Conservation (phyloP, 2,329 filamentous ascomycete species). For the Stachybotrys chartarum region DNA sequence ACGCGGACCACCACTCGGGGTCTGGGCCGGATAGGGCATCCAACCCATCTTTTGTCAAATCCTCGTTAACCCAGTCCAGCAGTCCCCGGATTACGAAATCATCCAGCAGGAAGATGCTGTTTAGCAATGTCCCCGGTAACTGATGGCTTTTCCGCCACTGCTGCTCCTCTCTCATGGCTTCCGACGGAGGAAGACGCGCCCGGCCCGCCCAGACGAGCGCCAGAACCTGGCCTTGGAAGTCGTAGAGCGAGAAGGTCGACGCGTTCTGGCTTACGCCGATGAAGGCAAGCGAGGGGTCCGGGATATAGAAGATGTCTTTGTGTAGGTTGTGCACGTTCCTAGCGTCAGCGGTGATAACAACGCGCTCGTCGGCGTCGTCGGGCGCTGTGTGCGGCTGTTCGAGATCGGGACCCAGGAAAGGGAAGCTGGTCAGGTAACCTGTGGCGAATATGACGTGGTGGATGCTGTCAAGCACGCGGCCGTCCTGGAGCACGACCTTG, state of each 20-base stretch:
- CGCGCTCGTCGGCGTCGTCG: constrained; percentile 22
- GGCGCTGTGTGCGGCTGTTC: constrained; percentile 45
- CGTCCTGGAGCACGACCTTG: constrained; percentile 44
- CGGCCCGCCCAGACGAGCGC: constrained; percentile 49
- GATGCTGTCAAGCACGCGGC: constrained; percentile 43
- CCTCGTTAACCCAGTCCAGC: not conserved
- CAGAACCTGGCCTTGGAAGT: constrained; percentile 59
- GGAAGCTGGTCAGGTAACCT: constrained; percentile 61
- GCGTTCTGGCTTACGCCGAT: constrained; percentile 60
- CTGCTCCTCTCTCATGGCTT: constrained; percentile 5
- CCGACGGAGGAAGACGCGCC: constrained; percentile 13
- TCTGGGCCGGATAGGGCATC: not conserved
- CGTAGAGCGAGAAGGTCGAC: constrained; percentile 62
- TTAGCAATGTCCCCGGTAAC: not conserved
- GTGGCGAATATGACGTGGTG: constrained; percentile 59
- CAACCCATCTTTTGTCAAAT: not conserved
- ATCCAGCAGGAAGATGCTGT: not conserved
- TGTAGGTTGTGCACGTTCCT: constrained; percentile 59
- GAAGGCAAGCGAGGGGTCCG: constrained; percentile 56
- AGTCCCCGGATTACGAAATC: not conserved
- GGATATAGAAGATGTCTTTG: constrained; percentile 66
- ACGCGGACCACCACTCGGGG: not conserved
- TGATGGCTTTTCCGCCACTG: not conserved
- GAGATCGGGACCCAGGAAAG: constrained; percentile 16
- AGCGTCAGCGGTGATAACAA: constrained; percentile 52